A percentile compares a stretch with the other conserved stretches of the same genome.
Conservation (phyloP, 805 yeast species). For the Hanseniaspora guilliermondii region DNA sequence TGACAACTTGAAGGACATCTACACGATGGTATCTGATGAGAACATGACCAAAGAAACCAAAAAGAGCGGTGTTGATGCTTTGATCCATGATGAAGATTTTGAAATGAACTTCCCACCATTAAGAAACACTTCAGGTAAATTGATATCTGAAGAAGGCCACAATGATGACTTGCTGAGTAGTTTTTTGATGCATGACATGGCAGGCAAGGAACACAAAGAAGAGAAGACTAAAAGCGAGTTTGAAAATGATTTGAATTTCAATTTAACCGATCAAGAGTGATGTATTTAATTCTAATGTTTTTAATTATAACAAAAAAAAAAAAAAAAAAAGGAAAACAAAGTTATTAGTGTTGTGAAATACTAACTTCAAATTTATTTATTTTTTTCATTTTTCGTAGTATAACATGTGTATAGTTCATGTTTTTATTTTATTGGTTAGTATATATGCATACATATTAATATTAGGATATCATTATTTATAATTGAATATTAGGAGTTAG, state of each 20-base stretch:
- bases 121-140: background rate
- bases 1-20: background rate
- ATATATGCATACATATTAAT: too few relatives aligned
- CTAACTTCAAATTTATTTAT: background rate
- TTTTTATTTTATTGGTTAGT: too few relatives aligned
- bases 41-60: background rate
- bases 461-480: background rate
- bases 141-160: background rate
- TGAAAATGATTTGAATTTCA: background rate
- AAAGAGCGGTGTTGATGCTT: background rate
- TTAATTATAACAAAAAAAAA: too few relatives aligned
- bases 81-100: slow-evolving; percentile 4
- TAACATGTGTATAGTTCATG: too few relatives aligned
- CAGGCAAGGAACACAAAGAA: background rate
- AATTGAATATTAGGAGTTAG: background rate
- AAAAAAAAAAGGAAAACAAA: too few relatives aligned
- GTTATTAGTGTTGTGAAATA: too few relatives aligned
- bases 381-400: background rate
- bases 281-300: background rate
- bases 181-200: slow-evolving; percentile 3
- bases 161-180: background rate
- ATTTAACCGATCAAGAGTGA: background rate
- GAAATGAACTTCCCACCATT: background rate
- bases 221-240: background rate
- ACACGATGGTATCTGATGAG: background rate